Conservation (phyloP, 164 flowering plant species). For the Piper betle region DNA sequence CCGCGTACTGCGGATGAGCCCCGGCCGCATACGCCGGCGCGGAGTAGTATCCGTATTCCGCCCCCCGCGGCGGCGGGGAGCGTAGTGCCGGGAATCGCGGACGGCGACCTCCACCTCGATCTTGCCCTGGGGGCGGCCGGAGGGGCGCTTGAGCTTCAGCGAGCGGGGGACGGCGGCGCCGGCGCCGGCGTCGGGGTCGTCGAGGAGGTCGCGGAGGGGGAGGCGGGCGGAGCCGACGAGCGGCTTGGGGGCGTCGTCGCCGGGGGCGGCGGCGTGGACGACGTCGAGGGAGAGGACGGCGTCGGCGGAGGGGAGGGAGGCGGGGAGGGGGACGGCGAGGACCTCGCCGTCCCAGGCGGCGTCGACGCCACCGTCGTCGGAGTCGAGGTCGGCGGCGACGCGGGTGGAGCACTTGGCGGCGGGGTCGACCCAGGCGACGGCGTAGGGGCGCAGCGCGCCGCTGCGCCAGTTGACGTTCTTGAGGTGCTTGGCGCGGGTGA, state of each 20-base stretch:
- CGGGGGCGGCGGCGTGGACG: slow-evolving; percentile 30
- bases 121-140: slow-evolving; percentile 83
- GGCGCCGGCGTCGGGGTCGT: no score
- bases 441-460: slow-evolving; percentile 61
- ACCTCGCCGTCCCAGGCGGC: slow-evolving; percentile 48
- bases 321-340: slow-evolving; percentile 35
- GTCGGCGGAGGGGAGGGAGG: slow-evolving; percentile 26
- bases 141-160: slow-evolving; percentile 62
- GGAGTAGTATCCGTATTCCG: background rate
- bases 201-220: slow-evolving; percentile 32
- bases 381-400: slow-evolving; percentile 48
- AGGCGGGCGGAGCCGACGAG: slow-evolving; percentile 46
- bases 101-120: slow-evolving; percentile 31
- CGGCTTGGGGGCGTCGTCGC: slow-evolving; percentile 41
- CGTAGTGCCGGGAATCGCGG: slow-evolving; percentile 24
- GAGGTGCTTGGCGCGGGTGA: slow-evolving; percentile 55
- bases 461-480: slow-evolving; percentile 87
- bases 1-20: slow-evolving; percentile 13
- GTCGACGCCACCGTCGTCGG: slow-evolving; percentile 36
- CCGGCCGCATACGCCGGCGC: no score
- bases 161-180: slow-evolving; percentile 23
- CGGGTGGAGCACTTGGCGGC: slow-evolving; percentile 37
- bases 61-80: slow-evolving; percentile 14
- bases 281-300: slow-evolving; percentile 39
- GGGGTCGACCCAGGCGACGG: slow-evolving; percentile 69